Percentiles rank a stretch among this genome's conserved stretches.
Conservation (phyloP, 1,139 yeast genomes). For the Diutina siamensis region DNA sequence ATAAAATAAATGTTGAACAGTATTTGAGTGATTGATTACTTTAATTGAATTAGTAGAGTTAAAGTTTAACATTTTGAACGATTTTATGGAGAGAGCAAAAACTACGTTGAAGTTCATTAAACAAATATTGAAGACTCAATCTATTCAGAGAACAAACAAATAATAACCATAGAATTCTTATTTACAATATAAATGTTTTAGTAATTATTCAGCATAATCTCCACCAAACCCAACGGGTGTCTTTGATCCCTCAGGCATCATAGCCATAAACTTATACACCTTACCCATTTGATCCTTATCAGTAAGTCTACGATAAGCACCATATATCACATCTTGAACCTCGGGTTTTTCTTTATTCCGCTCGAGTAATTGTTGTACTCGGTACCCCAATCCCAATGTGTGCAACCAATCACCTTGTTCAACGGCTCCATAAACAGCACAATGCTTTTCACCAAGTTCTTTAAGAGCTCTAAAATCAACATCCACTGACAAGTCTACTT, state of each 20-base stretch:
- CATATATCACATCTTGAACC: conserved; percentile 22
- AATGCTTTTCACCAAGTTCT: conserved; percentile 12
- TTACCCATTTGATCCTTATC: conserved; percentile 65
- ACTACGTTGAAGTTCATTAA: too few relatives aligned
- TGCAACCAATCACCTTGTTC: conserved; percentile 79
- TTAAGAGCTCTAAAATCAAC: conserved; percentile 63
- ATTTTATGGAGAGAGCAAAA: too few relatives aligned
- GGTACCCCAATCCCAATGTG: conserved; percentile 61
- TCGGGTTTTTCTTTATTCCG: conserved; percentile 26
- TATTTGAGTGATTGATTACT: too few relatives aligned
- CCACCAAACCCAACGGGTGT: conserved; percentile 24
- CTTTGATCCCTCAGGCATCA: conserved; percentile 37
- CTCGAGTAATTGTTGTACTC: conserved; percentile 27
- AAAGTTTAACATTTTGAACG: too few relatives aligned
- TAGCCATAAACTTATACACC: conserved; percentile 60
- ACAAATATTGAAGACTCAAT: too few relatives aligned
- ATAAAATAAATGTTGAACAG: too few relatives aligned
- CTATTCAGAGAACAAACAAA: too few relatives aligned
- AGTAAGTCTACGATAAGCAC: conserved; percentile 54
- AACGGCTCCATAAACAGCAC: conserved; percentile 42
- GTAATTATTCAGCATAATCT: not conserved
- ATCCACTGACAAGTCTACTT: conserved; percentile 73
- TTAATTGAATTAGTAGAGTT: too few relatives aligned
- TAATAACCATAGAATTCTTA: too few relatives aligned
- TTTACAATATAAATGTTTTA: too few relatives aligned